Evolutionary conservation across 1,139 yeast genomes (phyloP).

Genomic region (Candida sojae): DNA sequence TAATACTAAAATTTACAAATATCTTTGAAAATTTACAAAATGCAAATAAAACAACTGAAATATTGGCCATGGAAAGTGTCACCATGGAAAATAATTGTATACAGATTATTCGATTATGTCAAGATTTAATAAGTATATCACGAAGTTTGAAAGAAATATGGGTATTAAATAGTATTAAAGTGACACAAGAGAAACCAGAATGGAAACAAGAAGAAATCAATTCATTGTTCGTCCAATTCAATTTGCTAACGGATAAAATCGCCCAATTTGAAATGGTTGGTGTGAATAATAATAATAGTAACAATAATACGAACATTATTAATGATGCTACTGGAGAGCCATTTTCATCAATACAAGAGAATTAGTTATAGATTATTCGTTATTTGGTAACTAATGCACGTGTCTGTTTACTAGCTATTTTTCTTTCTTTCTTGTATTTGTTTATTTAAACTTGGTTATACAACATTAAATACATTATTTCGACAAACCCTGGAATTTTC

Average conservation of each 20-base stretch:
- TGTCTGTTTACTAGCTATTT: too few relatives aligned
- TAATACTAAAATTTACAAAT: conserved; percentile 45
- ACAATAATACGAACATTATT: not conserved
- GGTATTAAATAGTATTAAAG: conserved; percentile 56
- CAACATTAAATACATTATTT: not conserved
- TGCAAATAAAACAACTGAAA: conserved; percentile 50
- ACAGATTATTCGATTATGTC: conserved; percentile 52
- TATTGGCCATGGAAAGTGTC: conserved; percentile 54
- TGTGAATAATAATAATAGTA: not conserved
- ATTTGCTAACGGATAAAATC: conserved; percentile 40
- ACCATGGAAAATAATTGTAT: conserved; percentile 58
- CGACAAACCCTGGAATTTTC: not conserved
- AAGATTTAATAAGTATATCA: conserved; percentile 52
- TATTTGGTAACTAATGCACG: too few relatives aligned
- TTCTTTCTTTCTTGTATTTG: too few relatives aligned
- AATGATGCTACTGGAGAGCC: not conserved
- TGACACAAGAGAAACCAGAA: conserved; percentile 21
- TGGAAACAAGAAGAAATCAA: conserved; percentile 25
- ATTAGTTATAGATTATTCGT: not conserved
- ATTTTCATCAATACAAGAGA: not conserved
- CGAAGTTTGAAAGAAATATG: conserved; percentile 55
- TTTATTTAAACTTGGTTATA: not conserved
- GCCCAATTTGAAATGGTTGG: conserved; percentile 22
- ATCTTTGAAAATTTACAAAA: conserved; percentile 45
- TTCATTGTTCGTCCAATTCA: conserved; percentile 38